A percentile compares a stretch with the other conserved stretches of the same genome.
phyloP scores from a whole-genome alignment of 441 rosid species.

The Erodium chrysanthum region DNA sequence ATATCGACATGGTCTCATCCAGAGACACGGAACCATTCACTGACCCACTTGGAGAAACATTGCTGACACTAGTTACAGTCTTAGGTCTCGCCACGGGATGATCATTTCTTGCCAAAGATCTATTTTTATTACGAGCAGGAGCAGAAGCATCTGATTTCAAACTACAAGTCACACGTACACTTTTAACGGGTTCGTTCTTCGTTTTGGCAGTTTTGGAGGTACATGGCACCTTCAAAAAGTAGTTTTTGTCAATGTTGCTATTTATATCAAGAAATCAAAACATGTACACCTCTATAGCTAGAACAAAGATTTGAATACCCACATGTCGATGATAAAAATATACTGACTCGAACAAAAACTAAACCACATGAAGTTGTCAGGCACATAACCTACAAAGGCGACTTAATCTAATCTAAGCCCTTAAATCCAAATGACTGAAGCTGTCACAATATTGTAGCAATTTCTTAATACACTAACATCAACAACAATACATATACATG shows the following conservation, averaged over 20 bases:
- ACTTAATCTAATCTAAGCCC: too few species aligned
- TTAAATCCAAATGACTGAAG: too few species aligned
- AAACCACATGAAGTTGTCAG: too few species aligned
- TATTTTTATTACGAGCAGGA: not conserved
- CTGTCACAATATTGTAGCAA: too few species aligned
- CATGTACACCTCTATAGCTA: not conserved
- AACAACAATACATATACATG: too few species aligned
- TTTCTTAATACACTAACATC: too few species aligned
- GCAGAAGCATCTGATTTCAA: slow-evolving; percentile 21
- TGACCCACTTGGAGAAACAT: slow-evolving; percentile 35
- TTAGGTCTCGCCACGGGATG: slow-evolving; percentile 3
- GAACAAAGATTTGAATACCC: not conserved
- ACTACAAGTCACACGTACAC: slow-evolving; percentile 23
- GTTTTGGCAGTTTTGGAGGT: slow-evolving; percentile 42
- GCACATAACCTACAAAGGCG: too few species aligned
- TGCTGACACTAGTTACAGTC: slow-evolving; percentile 24
- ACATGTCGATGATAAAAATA: too few species aligned
- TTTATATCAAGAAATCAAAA: not conserved
- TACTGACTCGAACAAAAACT: too few species aligned
- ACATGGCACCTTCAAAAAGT: slow-evolving; percentile 36
- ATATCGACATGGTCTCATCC: slow-evolving; percentile 74
- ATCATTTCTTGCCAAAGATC: too few species aligned
- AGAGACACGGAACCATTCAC: slow-evolving; percentile 31
- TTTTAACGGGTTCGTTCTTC: slow-evolving; percentile 27
- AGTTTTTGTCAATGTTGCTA: slow-evolving; percentile 5